These are phyloP conservation scores for Rubus parviflorus DNA, from an alignment of 306 rosid species.

Conservation along the genomic window DNA sequence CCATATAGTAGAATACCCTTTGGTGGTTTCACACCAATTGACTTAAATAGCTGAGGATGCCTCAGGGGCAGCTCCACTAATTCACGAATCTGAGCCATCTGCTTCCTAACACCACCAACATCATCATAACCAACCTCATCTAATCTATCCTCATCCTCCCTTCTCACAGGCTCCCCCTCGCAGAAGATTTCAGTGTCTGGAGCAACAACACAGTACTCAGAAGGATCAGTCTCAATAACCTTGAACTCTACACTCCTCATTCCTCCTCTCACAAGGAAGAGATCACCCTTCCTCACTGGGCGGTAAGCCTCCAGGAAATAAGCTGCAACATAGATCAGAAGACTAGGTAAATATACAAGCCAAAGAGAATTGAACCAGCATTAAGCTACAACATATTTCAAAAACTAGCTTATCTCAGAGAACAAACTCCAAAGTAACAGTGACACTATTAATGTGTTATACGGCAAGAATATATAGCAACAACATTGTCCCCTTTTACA, in stretches of 20 bases:
- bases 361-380: not conserved
- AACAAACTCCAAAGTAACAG: not conserved
- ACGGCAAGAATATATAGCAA: too few species aligned
- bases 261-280: conserved; percentile 97
- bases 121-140: conserved; percentile 99
- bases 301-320: conserved; percentile 93
- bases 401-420: too few species aligned
- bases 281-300: conserved; percentile 90
- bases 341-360: conserved; percentile 17
- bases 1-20: conserved; percentile 91
- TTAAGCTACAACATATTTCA: not conserved
- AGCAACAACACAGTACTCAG: conserved; percentile 95
- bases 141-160: conserved; percentile 90
- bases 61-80: conserved; percentile 88
- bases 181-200: conserved; percentile 98
- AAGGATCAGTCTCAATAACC: conserved; percentile 91
- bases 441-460: not conserved
- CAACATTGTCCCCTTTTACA: not conserved
- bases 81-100: conserved; percentile 96
- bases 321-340: conserved; percentile 49
- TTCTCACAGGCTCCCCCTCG: conserved; percentile 88
- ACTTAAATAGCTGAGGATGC: conserved; percentile 92
- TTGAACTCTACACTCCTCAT: conserved; percentile 98
- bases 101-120: conserved; percentile 94
- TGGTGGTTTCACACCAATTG: conserved; percentile 98